Percentiles rank a stretch among this genome's conserved stretches.
These are phyloP conservation scores for Lasiodiplodia citricola DNA, from an alignment of 2,329 filamentous ascomycete genomes.

Conservation along the genomic window DNA sequence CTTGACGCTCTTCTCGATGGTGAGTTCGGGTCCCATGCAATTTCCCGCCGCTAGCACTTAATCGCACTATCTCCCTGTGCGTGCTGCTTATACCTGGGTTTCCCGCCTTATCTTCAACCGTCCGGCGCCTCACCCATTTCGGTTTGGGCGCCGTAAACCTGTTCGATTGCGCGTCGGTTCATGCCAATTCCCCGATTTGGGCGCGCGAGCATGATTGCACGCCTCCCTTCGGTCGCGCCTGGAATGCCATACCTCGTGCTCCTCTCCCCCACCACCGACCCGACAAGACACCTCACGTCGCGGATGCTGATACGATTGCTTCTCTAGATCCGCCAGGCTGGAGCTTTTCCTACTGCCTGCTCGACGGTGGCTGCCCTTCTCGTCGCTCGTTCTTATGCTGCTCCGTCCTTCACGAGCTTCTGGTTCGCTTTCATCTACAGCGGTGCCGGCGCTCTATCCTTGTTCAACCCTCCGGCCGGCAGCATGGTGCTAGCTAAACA, in stretches of 20 bases:
- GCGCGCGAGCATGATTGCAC: constrained; percentile 10
- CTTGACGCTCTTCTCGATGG: constrained; percentile 24
- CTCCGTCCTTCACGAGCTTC: constrained; percentile 19
- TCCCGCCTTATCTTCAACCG: constrained; percentile 13
- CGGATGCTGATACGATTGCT: constrained; percentile 1
- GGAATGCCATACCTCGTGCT: neutral
- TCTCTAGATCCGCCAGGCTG: constrained; percentile 24
- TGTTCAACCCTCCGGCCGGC: constrained; percentile 2
- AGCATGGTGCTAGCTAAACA: constrained; percentile 20
- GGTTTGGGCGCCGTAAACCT: neutral
- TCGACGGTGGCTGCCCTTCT: constrained; percentile 14
- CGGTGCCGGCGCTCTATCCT: constrained; percentile 15
- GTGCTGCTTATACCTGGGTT: constrained; percentile 2
- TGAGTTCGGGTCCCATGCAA: constrained; percentile 10
- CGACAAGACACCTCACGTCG: neutral
- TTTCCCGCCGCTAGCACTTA: constrained; percentile 14
- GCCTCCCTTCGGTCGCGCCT: constrained; percentile 17
- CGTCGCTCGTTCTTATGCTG: constrained; percentile 18
- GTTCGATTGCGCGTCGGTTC: constrained; percentile 6
- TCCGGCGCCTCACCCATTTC: constrained; percentile 7
- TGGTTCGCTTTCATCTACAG: constrained; percentile 25
- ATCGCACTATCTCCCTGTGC: constrained; percentile 22
- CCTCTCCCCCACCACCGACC: neutral
- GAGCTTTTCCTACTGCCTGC: constrained; percentile 24
- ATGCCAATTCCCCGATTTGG: constrained; percentile 16